phyloP scores from a whole-genome alignment of 75 land plant genomes.

The Pinus tabuliformis region DNA sequence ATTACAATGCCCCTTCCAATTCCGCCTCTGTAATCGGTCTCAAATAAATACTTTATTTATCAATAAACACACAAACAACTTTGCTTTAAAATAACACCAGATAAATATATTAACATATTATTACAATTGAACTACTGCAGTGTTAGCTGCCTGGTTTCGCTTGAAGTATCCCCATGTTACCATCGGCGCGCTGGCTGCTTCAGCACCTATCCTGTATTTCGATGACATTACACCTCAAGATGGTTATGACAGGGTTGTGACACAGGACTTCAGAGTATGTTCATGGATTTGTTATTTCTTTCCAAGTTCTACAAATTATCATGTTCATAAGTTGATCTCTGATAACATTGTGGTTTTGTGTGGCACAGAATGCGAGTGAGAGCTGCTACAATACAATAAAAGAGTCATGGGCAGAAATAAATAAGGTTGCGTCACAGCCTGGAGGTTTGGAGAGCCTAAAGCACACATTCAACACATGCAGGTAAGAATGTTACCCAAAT shows the following conservation, averaged over 20 bases:
- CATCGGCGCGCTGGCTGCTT: slow-evolving; percentile 67
- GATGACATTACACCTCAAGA: slow-evolving; percentile 41
- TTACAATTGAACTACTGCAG: slow-evolving; percentile 14
- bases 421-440: slow-evolving; percentile 25
- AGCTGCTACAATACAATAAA: slow-evolving; percentile 51
- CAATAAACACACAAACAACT: too few relatives aligned
- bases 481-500: slow-evolving; percentile 14
- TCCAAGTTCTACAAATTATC: too few relatives aligned
- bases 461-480: slow-evolving; percentile 44
- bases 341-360: background rate
- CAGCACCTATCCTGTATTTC: slow-evolving; percentile 66
- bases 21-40: too few relatives aligned
- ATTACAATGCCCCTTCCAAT: too few relatives aligned
- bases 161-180: slow-evolving; percentile 72
- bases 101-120: too few relatives aligned
- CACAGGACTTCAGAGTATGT: slow-evolving; percentile 51
- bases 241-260: slow-evolving; percentile 40
- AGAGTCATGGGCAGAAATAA: slow-evolving; percentile 51
- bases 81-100: too few relatives aligned
- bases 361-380: slow-evolving; percentile 11
- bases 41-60: too few relatives aligned
- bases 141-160: slow-evolving; percentile 80
- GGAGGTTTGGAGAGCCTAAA: slow-evolving; percentile 38
- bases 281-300: too few relatives aligned
- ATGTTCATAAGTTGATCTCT: background rate